These are phyloP conservation scores for Chaetomiaceae sp. DNA, from an alignment of 2,329 filamentous ascomycete species.

Conservation along the genomic window DNA sequence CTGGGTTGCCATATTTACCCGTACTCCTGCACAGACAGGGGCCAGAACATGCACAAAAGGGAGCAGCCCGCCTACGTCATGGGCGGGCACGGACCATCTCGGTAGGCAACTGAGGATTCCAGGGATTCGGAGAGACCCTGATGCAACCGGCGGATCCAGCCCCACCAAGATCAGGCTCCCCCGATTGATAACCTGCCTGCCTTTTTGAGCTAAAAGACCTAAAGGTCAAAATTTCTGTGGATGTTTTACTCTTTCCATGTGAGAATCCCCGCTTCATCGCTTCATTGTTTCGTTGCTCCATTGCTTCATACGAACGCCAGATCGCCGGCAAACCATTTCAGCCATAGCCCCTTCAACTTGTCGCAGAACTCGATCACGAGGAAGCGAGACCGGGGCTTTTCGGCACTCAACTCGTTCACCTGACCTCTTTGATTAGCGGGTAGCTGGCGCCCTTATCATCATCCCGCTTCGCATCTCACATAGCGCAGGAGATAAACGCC, in stretches of 20 bases:
- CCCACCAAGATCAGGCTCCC: background rate
- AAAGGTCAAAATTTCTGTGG: background rate
- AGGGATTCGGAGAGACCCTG: background rate
- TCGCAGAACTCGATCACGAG: background rate
- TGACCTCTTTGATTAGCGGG: background rate
- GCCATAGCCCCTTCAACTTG: too few relatives aligned
- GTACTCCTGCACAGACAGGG: background rate
- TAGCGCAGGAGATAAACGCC: too few relatives aligned
- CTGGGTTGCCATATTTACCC: background rate
- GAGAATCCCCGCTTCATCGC: too few relatives aligned
- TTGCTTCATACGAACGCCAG: background rate
- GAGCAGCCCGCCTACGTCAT: background rate
- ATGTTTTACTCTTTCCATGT: background rate
- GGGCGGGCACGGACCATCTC: background rate
- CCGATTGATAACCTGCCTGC: constrained; percentile 1
- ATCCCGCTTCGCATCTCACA: background rate
- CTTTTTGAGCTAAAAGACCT: constrained; percentile 1
- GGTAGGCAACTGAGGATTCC: too few relatives aligned
- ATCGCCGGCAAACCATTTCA: too few relatives aligned
- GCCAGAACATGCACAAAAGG: too few relatives aligned
- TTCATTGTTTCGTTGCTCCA: too few relatives aligned
- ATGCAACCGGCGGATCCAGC: background rate
- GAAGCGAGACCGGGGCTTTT: background rate
- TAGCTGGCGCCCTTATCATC: background rate
- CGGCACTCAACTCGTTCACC: background rate